Base-by-base conservation (phyloP, 1,139 yeast genomes). In the Candida sp. region DNA sequence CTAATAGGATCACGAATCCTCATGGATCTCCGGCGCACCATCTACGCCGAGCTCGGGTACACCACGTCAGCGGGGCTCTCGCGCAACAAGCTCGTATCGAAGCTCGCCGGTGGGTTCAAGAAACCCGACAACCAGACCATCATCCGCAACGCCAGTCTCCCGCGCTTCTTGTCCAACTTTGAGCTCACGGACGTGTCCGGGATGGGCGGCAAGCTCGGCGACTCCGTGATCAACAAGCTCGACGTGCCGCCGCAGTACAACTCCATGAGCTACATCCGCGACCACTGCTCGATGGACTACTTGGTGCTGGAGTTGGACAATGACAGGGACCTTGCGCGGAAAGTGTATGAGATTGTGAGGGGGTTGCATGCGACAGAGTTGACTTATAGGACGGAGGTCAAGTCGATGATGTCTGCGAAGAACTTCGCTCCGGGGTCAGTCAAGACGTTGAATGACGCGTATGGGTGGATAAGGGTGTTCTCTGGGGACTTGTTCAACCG, bases 11-110 rank as follows among this genome's bases (percentile, higher is more conserved):
- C 96, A 0, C 73, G 76, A 22, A 60, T 86, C 1, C 77, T 89
- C 2, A 68, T 67, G 44, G 75, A 81, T 0, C 69, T 91, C 3
- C 72, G 99, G 39, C 57, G 66, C 12, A 66, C 72, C 23, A 80
- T 94, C 3, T 75, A 73, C 54, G 63, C 73, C 0, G 78, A 77
- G 35, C 72, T 93, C 45, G 88, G 90, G 1, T 94, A 90, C 63
- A 90, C 96, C 0, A 91, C 98, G 0, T 91, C 98, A 0, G 96
- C 96, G 22, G 99, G 99, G 0, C 69, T 94, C 3, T 89, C 90
- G 0, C 73, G 88, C 23, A 89, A 85, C 51, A 91, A 91, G 64
- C 80, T 85, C 2, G 68, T 93, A 23, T 94, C 98, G 3, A 94
- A 94, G 64, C 70, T 94, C n/a, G 97, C 96, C 0, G 92, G 96